phyloP scores from a whole-genome alignment of 345 rosid genomes.

The Rhizophora mangle region DNA sequence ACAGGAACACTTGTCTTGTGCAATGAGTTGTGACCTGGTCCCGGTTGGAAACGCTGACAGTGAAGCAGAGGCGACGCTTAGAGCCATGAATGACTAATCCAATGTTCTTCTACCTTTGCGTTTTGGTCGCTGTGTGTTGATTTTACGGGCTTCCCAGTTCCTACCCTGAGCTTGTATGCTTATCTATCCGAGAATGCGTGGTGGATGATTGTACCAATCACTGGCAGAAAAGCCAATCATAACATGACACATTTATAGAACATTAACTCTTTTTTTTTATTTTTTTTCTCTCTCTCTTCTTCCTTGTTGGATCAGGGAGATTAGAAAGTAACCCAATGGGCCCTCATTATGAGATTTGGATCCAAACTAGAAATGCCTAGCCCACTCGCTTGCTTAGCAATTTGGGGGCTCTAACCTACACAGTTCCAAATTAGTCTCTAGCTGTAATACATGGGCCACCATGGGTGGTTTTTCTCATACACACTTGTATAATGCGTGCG shows the following conservation, averaged over 20 bases:
- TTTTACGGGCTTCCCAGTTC: neutral
- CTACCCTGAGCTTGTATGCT: constrained; percentile 7
- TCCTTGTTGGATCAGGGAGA: neutral
- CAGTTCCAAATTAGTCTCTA: too few relatives aligned
- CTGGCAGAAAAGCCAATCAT: neutral
- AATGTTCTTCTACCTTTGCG: neutral
- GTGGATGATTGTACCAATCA: neutral
- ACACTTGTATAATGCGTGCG: too few relatives aligned
- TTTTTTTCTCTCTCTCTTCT: neutral
- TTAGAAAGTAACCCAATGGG: too few relatives aligned
- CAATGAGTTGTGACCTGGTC: constrained; percentile 19
- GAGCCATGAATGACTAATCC: constrained; percentile 38
- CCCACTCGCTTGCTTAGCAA: too few relatives aligned
- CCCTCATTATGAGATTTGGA: too few relatives aligned
- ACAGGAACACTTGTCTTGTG: neutral
- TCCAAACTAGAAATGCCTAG: too few relatives aligned
- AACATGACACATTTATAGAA: constrained; percentile 3
- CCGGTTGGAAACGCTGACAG: constrained; percentile 21
- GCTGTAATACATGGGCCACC: too few relatives aligned
- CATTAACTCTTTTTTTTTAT: neutral
- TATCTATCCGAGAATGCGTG: neutral
- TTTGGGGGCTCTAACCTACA: too few relatives aligned
- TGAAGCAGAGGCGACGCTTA: constrained; percentile 34
- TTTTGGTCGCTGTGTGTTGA: neutral
- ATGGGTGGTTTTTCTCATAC: too few relatives aligned